Evolutionary conservation across 2,329 filamentous ascomycete species (phyloP).

Genomic region (Blumeria graminis): DNA sequence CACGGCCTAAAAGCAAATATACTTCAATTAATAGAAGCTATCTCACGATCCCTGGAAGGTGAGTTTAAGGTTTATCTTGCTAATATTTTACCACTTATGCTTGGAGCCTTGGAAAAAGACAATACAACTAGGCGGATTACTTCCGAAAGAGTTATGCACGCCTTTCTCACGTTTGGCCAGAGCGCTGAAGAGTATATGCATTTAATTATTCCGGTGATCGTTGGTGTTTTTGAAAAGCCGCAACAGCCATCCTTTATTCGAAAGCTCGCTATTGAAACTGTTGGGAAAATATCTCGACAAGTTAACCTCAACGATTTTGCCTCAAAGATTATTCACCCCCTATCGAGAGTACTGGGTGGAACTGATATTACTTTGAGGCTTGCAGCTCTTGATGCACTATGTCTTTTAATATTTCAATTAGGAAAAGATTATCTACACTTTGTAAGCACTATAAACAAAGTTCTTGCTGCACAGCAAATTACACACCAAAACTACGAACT

Average conservation of each 20-base stretch:
- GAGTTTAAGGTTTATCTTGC: slow-evolving; percentile 97
- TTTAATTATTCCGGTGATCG: slow-evolving; percentile 85
- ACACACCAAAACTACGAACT: slow-evolving; percentile 81
- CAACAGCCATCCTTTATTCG: slow-evolving; percentile 57
- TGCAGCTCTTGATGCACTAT: slow-evolving; percentile 78
- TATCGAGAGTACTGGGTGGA: slow-evolving; percentile 57
- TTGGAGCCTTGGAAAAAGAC: slow-evolving; percentile 79
- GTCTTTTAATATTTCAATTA: slow-evolving; percentile 83
- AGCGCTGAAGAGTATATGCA: slow-evolving; percentile 99
- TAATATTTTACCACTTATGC: slow-evolving; percentile 72
- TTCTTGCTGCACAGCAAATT: slow-evolving; percentile 54
- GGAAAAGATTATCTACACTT: slow-evolving; percentile 92
- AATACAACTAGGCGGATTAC: slow-evolving; percentile 48
- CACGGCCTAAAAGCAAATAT: slow-evolving; percentile 75
- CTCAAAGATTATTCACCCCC: slow-evolving; percentile 82
- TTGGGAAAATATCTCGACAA: slow-evolving; percentile 81
- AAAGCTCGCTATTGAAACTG: slow-evolving; percentile 78
- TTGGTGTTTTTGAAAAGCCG: slow-evolving; percentile 77
- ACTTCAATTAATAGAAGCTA: slow-evolving; percentile 73
- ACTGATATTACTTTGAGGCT: slow-evolving; percentile 50
- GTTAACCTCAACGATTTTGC: slow-evolving; percentile 96
- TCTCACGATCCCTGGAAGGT: slow-evolving; percentile 77
- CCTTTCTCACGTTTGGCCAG: slow-evolving; percentile 84
- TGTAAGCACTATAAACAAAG: slow-evolving; percentile 78
- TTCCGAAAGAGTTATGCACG: slow-evolving; percentile 78